Evolutionary conservation across 169 alveolate genomes (phyloP).

Genomic region (Eimeria acervulina): DNA sequence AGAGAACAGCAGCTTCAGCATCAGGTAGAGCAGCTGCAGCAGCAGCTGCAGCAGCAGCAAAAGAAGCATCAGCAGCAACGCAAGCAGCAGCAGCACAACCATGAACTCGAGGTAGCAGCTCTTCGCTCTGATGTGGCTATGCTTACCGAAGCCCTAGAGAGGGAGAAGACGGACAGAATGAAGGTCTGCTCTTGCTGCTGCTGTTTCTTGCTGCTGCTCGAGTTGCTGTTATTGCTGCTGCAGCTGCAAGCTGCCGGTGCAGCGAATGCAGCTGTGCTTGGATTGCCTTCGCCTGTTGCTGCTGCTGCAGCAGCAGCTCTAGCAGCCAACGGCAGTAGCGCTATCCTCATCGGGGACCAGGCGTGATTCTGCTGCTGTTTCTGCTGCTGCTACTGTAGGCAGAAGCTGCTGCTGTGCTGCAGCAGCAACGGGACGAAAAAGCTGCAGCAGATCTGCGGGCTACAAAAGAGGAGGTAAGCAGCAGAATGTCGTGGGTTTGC

Average conservation of each 20-base stretch:
- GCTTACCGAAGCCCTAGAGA: constrained; percentile 31
- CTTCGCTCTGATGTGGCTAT: constrained; percentile 30
- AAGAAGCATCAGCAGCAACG: constrained; percentile 58
- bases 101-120: constrained; percentile 29
- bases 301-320: constrained; percentile 37
- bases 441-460: constrained; percentile 66
- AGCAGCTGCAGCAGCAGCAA: constrained; percentile 62
- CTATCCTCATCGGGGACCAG: not conserved
- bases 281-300: not conserved
- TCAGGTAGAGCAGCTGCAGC: constrained; percentile 61
- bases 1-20: constrained; percentile 41
- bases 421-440: constrained; percentile 29
- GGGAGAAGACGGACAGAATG: constrained; percentile 17
- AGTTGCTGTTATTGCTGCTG: not conserved
- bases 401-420: constrained; percentile 68
- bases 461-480: constrained; percentile 61
- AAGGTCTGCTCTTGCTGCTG: constrained; percentile 57
- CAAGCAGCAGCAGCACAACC: constrained; percentile 60
- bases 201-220: constrained; percentile 23
- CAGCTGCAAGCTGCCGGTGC: constrained; percentile 23
- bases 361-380: not conserved
- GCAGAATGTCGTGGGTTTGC: not conserved
- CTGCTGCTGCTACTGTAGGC: constrained; percentile 69
- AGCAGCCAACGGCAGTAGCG: no score
- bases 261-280: not conserved